These are phyloP conservation scores for Phialocephala sp. DNA, from an alignment of 2,329 filamentous ascomycete genomes.

Conservation along the genomic window DNA sequence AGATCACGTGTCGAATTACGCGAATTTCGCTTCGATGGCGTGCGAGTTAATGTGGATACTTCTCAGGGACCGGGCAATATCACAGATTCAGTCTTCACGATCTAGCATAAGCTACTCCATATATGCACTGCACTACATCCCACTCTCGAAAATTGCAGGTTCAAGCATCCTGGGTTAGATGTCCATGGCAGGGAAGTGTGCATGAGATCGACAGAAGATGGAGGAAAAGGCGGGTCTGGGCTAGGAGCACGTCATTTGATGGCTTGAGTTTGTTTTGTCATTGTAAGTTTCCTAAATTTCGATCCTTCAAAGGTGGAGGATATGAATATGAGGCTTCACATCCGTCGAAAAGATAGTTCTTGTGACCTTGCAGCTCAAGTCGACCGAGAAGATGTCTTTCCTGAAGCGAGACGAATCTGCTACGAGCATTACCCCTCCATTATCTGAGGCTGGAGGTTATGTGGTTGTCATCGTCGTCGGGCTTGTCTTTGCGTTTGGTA, in stretches of 20 bases:
- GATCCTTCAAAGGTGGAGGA: too few species aligned
- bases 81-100: background rate
- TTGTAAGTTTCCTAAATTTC: background rate
- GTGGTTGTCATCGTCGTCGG: slow-evolving; percentile 19
- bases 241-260: background rate
- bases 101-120: background rate
- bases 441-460: slow-evolving; percentile 18
- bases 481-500: slow-evolving; percentile 17
- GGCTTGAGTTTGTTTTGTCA: background rate
- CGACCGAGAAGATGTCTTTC: background rate
- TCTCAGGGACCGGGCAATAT: background rate
- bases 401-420: slow-evolving; percentile 5
- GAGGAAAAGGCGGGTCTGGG: background rate
- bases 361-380: background rate
- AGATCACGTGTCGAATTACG: slow-evolving; percentile 6
- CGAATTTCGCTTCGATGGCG: slow-evolving; percentile 13
- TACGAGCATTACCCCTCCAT: slow-evolving; percentile 14
- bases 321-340: too few species aligned
- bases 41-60: slow-evolving; percentile 6
- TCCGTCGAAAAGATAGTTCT: background rate
- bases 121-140: background rate
- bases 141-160: background rate
- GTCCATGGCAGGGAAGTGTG: background rate
- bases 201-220: background rate
- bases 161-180: background rate